Base-by-base conservation (phyloP, 1,284 basidiomycete genomes). In the Sporisorium exsertum region DNA sequence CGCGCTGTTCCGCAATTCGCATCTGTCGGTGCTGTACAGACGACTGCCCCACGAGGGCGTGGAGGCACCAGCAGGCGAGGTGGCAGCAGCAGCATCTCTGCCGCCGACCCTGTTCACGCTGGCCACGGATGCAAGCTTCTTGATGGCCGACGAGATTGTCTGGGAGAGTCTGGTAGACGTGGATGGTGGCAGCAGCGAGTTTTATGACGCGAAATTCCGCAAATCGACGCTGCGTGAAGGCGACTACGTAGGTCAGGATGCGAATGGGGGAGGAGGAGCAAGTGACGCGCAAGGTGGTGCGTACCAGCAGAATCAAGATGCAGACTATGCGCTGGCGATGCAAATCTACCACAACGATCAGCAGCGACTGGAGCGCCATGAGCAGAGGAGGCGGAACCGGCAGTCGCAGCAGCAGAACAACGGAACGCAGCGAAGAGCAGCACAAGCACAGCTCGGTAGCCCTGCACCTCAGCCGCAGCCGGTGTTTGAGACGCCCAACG, bases 131-230 rank as follows among this genome's bases (percentile, higher is more conserved):
- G 88, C 92, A 53, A 89, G 91, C 24, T 94, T 95, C 84, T 86
- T 92, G 16, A 86, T 90, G 75, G 93, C 95, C 81, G 88, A 91
- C 0, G 89, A 90, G 20, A 90, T 95, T 27, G 86, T 95, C 5
- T 95, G 94, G 94, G 94, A 96, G 86, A 90, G 91, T 18, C 87
- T 96, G 24, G 92, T 93, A 77, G 94, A 97, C 79, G 89, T 95
- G 43, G 93, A 95, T 72, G 93, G 93, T 1, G 88, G 68, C 2
- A 76, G 73, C 54, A 76, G 73, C 56, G 76, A 75, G 32, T 79
- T 80, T 47, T 81, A 65, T 45, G 80, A 81, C 49, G 77, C 59
- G 16, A 65, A 70, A 45, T 77, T 81, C 59, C 65, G 57, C 52
- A 68, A 66, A 29, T 67, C 72, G 37, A 63, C 53, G 1, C 26